Base-by-base conservation (phyloP, 176 grass and related monocot genomes). In the Urochloa ruziziensis region DNA sequence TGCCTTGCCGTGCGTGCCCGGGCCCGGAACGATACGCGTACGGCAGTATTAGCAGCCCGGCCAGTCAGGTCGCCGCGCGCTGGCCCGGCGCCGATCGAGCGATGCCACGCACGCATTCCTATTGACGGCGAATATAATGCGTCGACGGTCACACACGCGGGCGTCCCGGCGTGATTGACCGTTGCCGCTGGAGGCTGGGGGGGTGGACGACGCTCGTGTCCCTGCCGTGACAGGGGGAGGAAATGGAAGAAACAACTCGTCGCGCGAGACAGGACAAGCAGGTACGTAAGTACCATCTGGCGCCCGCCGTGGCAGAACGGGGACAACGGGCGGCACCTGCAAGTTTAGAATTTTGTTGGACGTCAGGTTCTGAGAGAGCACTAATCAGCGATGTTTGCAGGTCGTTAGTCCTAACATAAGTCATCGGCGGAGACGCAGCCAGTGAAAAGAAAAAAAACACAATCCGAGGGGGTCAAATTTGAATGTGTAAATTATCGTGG, bases 211-310 rank as follows among this genome's bases (percentile, higher is more conserved):
- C 15, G 10, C 21, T 33, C 70, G 15, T 33, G 21, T 24, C 49
- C 51, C 19, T 37, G 78, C 62, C 78, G 78, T 80, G 78, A 80
- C 30, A 19, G 30, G 62, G 62, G 78, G 62, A 48, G 52, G 6
- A 6, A 10, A 23, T 34, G 29, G 40, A 79, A 21, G 7, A 35
- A 79, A 21, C 5, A 35, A 65, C 61, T 18, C 15, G 7, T 8
- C 15, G 6, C 61, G 4, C 12, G n/a, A 4, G 8, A 12, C 10
- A 33, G 16, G 70, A 73, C 46, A 13, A 59, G 19, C 18, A 19
- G 7, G 7, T 16, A 19, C 19, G 7, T 4, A 46, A 23, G 42
- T 18, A 43, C 40, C 7, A 43, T 1, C 40, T 44, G 69, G 69
- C 70, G 17, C 33, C 46, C 25, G 42, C 69, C 43, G 69, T 48